A percentile compares a stretch with the other conserved stretches of the same genome.
Conservation (phyloP, 2,329 filamentous ascomycete genomes). For the Aureobasidium namibiae region DNA sequence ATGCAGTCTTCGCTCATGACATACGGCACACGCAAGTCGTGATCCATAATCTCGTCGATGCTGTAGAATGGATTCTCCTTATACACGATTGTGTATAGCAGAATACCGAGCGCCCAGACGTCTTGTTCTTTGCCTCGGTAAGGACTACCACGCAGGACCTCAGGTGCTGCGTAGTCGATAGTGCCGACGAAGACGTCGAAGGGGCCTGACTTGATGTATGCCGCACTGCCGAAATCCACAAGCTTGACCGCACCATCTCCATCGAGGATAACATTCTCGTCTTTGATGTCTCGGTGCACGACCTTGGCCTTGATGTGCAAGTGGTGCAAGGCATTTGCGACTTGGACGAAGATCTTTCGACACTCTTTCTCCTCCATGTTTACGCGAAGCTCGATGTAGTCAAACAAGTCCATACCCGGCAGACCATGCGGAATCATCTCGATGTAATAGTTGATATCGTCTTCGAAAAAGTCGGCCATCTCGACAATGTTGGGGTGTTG, state of each 20-base stretch:
- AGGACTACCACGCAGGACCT: conserved; percentile 84
- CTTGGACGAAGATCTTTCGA: conserved; percentile 89
- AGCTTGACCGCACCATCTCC: conserved; percentile 93
- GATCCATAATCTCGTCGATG: conserved; percentile 98
- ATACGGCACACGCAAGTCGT: conserved; percentile 84
- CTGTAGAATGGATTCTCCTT: conserved; percentile 99
- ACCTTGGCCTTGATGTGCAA: conserved; percentile 84
- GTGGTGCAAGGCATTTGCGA: conserved; percentile 82
- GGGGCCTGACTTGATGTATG: conserved; percentile 95
- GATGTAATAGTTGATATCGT: conserved; percentile 93
- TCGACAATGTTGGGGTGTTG: conserved; percentile 59
- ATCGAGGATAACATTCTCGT: conserved; percentile 94
- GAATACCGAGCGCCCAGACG: conserved; percentile 93
- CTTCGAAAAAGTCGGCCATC: conserved; percentile 64
- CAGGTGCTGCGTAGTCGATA: conserved; percentile 97
- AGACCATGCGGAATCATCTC: conserved; percentile 94
- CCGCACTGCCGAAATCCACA: conserved; percentile 95
- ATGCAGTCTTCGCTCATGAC: conserved; percentile 86
- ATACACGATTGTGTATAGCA: conserved; percentile 97
- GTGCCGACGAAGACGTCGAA: conserved; percentile 99
- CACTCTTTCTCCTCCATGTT: conserved; percentile 96
- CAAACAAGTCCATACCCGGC: conserved; percentile 96
- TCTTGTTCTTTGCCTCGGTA: conserved; percentile 97
- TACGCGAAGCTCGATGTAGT: conserved; percentile 92
- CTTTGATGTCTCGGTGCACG: conserved; percentile 97